Conservation (phyloP, 805 yeast species). For the Jamesozyma jinghongensis region DNA sequence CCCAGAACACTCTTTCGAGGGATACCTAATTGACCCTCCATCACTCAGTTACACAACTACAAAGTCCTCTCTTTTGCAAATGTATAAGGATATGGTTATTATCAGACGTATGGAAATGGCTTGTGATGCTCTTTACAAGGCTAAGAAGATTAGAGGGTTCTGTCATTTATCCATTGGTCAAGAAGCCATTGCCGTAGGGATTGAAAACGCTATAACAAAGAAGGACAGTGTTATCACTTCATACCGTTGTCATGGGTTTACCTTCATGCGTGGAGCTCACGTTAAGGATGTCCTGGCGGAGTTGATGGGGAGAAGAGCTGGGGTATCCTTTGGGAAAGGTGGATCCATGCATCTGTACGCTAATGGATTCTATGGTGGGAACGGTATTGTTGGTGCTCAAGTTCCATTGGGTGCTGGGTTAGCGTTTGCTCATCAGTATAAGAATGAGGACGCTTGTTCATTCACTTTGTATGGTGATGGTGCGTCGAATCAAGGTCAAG, state of each 20-base stretch:
- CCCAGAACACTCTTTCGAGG: constrained; percentile 77
- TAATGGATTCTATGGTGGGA: constrained; percentile 95
- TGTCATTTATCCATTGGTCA: constrained; percentile 98
- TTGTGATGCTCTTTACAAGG: constrained; percentile 94
- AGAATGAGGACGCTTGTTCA: constrained; percentile 68
- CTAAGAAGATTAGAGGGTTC: constrained; percentile 97
- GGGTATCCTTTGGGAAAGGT: constrained; percentile 96
- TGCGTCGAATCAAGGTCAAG: constrained; percentile 99
- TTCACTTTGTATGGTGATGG: constrained; percentile 97
- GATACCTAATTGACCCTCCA: constrained; percentile 72
- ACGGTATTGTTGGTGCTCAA: constrained; percentile 99
- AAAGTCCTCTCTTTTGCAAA: constrained; percentile 69
- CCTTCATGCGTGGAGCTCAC: constrained; percentile 91
- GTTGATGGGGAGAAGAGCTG: constrained; percentile 91
- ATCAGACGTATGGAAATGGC: constrained; percentile 99
- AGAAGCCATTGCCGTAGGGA: constrained; percentile 98
- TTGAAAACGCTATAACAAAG: constrained; percentile 83
- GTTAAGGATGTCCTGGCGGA: constrained; percentile 88
- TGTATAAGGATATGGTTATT: constrained; percentile 93
- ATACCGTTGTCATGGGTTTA: constrained; percentile 98
- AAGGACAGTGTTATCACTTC: constrained; percentile 90
- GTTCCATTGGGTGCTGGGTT: constrained; percentile 97
- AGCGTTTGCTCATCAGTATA: constrained; percentile 97
- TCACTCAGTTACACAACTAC: constrained; percentile 65
- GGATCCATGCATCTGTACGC: constrained; percentile 99